Evolutionary conservation across 2,329 filamentous ascomycete species (phyloP).

Genomic region (Claviceps cyperi): DNA sequence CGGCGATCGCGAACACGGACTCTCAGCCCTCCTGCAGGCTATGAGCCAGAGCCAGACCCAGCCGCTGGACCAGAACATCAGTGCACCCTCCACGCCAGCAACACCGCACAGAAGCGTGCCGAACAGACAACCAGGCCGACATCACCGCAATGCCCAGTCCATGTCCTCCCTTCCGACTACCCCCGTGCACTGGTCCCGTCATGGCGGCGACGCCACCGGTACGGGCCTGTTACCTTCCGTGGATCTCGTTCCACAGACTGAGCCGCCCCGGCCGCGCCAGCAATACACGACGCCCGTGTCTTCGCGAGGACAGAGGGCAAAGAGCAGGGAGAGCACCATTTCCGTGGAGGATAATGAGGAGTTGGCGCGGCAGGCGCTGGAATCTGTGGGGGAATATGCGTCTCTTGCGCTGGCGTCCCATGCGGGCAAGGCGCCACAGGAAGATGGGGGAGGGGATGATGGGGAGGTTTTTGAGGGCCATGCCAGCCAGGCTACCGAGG

Average conservation of each 20-base stretch:
- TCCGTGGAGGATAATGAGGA: conserved; percentile 52
- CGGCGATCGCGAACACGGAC: conserved; percentile 35
- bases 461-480: conserved; percentile 54
- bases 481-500: conserved; percentile 47
- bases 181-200: conserved; percentile 40
- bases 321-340: conserved; percentile 75
- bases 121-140: conserved; percentile 40
- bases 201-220: conserved; percentile 23
- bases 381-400: conserved; percentile 35
- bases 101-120: conserved; percentile 28
- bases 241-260: conserved; percentile 46
- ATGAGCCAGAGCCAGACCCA: conserved; percentile 57
- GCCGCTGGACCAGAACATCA: conserved; percentile 33
- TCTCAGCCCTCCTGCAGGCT: conserved; percentile 70
- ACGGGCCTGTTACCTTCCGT: conserved; percentile 43
- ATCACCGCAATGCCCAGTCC: conserved; percentile 65
- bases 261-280: conserved; percentile 27
- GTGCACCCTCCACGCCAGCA: conserved; percentile 57
- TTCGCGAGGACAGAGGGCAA: conserved; percentile 34
- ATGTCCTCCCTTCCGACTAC: conserved; percentile 75
- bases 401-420: conserved; percentile 12
- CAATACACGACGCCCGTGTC: conserved; percentile 31
- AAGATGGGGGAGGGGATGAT: conserved; percentile 16
- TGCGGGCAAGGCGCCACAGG: conserved; percentile 10
- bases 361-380: conserved; percentile 37